phyloP scores from a whole-genome alignment of 306 rosid species.

The Hippophae tibetana region DNA sequence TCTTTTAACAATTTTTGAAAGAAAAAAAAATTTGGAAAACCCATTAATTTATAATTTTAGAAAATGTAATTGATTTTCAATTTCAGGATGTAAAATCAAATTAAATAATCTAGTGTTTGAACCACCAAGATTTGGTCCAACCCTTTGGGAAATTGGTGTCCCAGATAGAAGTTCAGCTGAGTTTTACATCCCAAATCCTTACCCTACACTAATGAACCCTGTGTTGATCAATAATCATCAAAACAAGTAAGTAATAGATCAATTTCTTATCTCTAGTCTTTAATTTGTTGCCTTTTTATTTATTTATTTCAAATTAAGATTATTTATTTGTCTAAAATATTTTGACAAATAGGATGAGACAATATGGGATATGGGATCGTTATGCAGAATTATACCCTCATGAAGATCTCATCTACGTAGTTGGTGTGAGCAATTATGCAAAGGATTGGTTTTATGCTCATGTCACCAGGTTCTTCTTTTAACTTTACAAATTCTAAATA shows the following conservation, averaged over 20 bases:
- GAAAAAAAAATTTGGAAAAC: no score
- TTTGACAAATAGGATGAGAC: slow-evolving; percentile 34
- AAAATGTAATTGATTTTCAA: background rate
- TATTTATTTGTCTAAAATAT: background rate
- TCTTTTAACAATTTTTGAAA: no score
- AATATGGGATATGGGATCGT: slow-evolving; percentile 52
- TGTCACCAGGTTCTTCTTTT: slow-evolving; percentile 7
- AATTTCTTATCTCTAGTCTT: background rate
- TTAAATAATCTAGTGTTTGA: slow-evolving; percentile 30
- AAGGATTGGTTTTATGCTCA: slow-evolving; percentile 50
- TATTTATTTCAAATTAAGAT: no score
- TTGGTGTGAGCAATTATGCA: slow-evolving; percentile 13
- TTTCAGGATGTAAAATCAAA: slow-evolving; percentile 29
- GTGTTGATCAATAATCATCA: slow-evolving; percentile 11
- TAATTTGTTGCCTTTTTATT: no score
- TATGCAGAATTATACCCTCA: slow-evolving; percentile 32
- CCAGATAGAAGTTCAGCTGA: slow-evolving; percentile 77
- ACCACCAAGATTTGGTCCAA: slow-evolving; percentile 79
- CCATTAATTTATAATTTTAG: no score
- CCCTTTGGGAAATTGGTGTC: slow-evolving; percentile 80
- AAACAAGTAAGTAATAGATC: slow-evolving; percentile 26
- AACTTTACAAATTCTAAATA: no score
- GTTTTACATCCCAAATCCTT: slow-evolving; percentile 50
- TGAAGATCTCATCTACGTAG: slow-evolving; percentile 29
- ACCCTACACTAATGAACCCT: slow-evolving; percentile 32